Base-by-base conservation (phyloP, 2,329 filamentous ascomycete genomes). In the Hypoxylon sp. region DNA sequence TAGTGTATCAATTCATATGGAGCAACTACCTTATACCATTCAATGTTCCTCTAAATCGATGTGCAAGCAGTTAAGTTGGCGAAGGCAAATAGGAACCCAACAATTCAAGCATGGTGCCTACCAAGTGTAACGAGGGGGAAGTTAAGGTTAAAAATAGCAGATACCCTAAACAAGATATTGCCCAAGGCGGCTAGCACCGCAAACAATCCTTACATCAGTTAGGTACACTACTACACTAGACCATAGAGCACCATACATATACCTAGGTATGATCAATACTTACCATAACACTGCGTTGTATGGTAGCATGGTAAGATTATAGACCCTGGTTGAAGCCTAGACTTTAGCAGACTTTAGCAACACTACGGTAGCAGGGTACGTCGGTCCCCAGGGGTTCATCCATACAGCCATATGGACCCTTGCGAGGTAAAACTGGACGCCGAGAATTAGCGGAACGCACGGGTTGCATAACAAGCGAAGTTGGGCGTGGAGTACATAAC, bases 311-410 rank as follows among this genome's bases (percentile, higher is more conserved):
- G 60, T 45, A 51, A 29, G 30, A 30, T 48, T 34, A 27, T 19
- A 19, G 37, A 39, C 30, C 43, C 45, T 45, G 56, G 39, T 4
- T 23, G 45, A 41, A 62, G 58, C 50, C 63, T 57, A 65, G 63
- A 56, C 57, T 55, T 46, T 59, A 45, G 30, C 19, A 51, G 29
- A 27, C 48, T 37, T 8, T 37, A 45, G 32, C 32, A 41, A 19
- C 32, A 53, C 48, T 21, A 23, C 30, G 37, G 51, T 53, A 29
- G 51, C 27, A 43, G 8, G 47, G 43, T 46, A 47, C 34, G 56
- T 30, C 12, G 27, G 58, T 60, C 51, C 47, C 55, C 55, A 63
- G 55, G 60, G 60, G 60, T 63, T 67, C 60, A 54, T 45, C 55
- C 63, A 54, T 51, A 53, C 48, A 37, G n/a, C n/a, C n/a, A n/a